Percentiles rank a stretch among this genome's conserved stretches.
Evolutionary conservation across 202 grass and related monocot genomes (phyloP).

Genomic region (Eragrostis tef): DNA sequence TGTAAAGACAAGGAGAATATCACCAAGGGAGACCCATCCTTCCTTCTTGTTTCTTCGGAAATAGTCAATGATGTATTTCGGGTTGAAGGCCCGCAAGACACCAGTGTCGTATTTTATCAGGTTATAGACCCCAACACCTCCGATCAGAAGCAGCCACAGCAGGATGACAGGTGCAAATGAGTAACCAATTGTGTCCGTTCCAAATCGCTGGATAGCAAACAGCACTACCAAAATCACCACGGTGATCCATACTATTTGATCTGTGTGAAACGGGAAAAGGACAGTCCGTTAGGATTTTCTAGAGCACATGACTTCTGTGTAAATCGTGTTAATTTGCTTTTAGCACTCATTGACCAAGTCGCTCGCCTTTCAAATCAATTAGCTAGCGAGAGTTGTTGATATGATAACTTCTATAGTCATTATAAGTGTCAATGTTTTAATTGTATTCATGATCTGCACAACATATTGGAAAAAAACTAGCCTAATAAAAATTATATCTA

Average conservation of each 20-base stretch:
- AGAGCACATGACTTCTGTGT: not conserved
- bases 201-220: slow-evolving; percentile 53
- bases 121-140: slow-evolving; percentile 59
- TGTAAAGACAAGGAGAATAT: slow-evolving; percentile 64
- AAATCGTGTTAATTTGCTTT: not conserved
- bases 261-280: slow-evolving; percentile 28
- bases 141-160: slow-evolving; percentile 56
- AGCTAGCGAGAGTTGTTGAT: too few relatives aligned
- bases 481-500: not conserved
- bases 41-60: slow-evolving; percentile 64
- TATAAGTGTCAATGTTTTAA: not conserved
- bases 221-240: slow-evolving; percentile 50
- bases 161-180: slow-evolving; percentile 59
- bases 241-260: slow-evolving; percentile 56
- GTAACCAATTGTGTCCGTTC: slow-evolving; percentile 67
- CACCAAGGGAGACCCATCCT: slow-evolving; percentile 72
- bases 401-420: not conserved
- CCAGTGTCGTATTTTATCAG: slow-evolving; percentile 55
- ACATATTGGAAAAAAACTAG: not conserved
- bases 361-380: not conserved
- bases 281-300: not conserved
- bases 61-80: slow-evolving; percentile 65
- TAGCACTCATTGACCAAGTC: not conserved
- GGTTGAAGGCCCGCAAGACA: slow-evolving; percentile 64
- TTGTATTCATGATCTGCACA: not conserved